Evolutionary conservation across 2,329 filamentous ascomycete species (phyloP), one percentile per base, ranked within the genome.

Genomic region (Fusarium sp.): DNA sequence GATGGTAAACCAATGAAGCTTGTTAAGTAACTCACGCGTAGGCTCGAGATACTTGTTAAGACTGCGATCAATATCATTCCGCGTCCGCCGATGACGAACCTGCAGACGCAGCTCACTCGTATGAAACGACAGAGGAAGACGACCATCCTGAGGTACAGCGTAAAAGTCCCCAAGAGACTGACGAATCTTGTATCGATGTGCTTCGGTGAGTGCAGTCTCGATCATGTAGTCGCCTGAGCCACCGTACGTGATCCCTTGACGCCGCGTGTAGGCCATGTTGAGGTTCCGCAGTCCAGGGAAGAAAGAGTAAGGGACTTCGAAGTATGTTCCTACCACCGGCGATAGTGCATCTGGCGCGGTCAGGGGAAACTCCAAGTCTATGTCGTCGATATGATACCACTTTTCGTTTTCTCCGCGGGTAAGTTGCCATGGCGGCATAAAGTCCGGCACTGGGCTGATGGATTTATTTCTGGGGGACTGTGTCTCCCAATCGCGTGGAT

Each of bases 301-400:
- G 35, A 44, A 30, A 36, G 61, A 64, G 26, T 64, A 64, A 2
- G 56, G 61, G 0, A 64, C 26, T 26, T 64, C 61, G 3, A 51
- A 31, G 15, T 15, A 51, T 26, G n/a, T 35, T 15, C 16, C 36
- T 8, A 24, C 24, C 6, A 14, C 31, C 4, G 28, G 36, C 3
- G 47, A 35, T 14, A 24, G 13, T 7, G 31, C 26, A 28, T 42
- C 47, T 28, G 36, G 28, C 2, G n/a, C 36, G 14, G 28, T 45
- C 7, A 61, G 18, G 14, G 61, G 44, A 22, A 42, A 35, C 10
- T 64, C 36, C 11, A 30, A 16, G 16, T 35, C 35, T 33, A 22
- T 50, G 22, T 64, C 61, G 10, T 64, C 61, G 30, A 64, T 50
- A n/a, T 64, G 61, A 64, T 50, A 64, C 61, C 61, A 64, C 12